Base-by-base conservation (phyloP, 2,329 filamentous ascomycete species). In the Chaetomium olivaceum region DNA sequence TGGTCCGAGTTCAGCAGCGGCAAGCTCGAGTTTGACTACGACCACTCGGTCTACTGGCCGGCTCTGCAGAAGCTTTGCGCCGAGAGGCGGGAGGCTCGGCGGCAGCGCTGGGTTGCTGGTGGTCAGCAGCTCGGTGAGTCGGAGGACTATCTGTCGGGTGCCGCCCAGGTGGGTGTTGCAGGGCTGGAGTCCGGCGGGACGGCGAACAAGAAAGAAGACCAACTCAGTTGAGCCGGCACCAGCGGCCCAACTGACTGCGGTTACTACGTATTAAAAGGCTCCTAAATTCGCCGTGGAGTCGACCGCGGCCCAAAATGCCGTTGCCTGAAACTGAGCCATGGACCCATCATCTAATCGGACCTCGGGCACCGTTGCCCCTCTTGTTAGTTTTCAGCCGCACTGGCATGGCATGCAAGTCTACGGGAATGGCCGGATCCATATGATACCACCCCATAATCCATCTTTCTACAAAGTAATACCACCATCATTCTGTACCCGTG, bases 41-140 rank as follows among this genome's bases (percentile, higher is more conserved):
- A 97, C 74, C 95, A 99, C 79, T 80, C 83, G 1, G 78, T 82
- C 19, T 99, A 97, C 82, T 99, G 95, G 95, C 92, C 93, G 0
- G 90, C 91, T 1, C 82, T 99, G 67, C 87, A 88, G 72, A 84
- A 87, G 72, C 78, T 96, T 72, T 91, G 89, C 69, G 83, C 85
- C 21, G 82, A 89, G 76, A 87, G 86, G 70, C 85, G 87, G 58
- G 84, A 85, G 29, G 85, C 85, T 68, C 86, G 87, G 72, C 80
- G 80, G 68, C 82, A 86, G 71, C 83, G 93, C 62, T 99, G 95
- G 95, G 83, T 89, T 69, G 86, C 87, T 16, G 92, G 86, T 27
- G 95, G 95, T 23, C 91, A 91, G 80, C 81, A 86, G 68, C 85
- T 97, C 70, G 95, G 95, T 31, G 93, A 97, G 80, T 89, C 86